Base-by-base conservation (phyloP, 306 rosid genomes). In the Cicer bijugum region DNA sequence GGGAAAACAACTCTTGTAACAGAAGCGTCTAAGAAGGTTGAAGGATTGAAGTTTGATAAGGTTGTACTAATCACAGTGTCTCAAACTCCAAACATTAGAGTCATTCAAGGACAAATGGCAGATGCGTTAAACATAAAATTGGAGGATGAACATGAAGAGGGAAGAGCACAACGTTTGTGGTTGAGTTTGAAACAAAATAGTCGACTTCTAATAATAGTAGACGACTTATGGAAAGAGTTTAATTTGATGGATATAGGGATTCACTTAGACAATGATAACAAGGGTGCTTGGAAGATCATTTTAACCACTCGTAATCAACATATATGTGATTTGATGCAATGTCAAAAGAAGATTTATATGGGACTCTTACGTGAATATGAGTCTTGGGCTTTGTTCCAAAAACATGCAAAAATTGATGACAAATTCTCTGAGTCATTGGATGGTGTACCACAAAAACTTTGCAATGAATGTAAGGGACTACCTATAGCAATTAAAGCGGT, bases 1-100 rank as follows among this genome's bases (percentile, higher is more conserved):
- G 76, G 81, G 2, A 77, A 77, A 60, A 77, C 71, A 47, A 47
- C 60, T 35, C 70, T 77, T 12, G 81, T 48, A 7, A 69, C 23
- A 38, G 63, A 69, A 69, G 81, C 38, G 2, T 75, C 64, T 38
- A 77, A 12, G 6, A 38, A 12, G n/a, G 76, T 67, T n/a, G 37
- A 46, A 48, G 44, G 9, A 12, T n/a, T 12, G 2, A 39, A 59
- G 5, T 12, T 60, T 20, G 75, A 59, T 48, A 56, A 45, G 53
- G 53, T 20, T 17, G 19, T 69, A 17, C 20, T 9, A n/a, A 6
- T 60, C 40, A 68, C 55, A 1, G 81, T 69, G 11, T 69, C 81
- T 42, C 69, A 64, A 40, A 64, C 69, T 9, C 69, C 69, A 0
- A 64, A 42, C 5, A 42, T 42, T 39, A 64, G 51, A 64, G 69